Base-by-base conservation (phyloP, 345 rosid genomes). In the Xanthoceras sorbifolium region DNA sequence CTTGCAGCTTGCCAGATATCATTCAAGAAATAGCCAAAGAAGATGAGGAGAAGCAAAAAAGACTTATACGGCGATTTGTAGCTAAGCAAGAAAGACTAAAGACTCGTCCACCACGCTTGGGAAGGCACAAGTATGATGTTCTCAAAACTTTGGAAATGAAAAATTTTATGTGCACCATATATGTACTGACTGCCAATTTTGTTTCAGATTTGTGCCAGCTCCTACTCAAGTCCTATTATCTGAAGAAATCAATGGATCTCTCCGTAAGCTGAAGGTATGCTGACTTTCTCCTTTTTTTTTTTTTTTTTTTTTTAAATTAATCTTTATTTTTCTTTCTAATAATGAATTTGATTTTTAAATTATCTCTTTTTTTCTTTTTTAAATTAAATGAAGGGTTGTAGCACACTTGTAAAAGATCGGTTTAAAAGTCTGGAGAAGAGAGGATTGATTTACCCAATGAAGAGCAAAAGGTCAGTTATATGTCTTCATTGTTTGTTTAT, bases 181-280 rank as follows among this genome's bases (percentile, higher is more conserved):
- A 36, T 6, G 34, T 7, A 59, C 20, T 57, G 44, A 80, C 20
- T 59, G 20, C 6, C 73, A 42, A 57, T 32, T 36, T 61, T 38
- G 36, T 79, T 84, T 40, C 83, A 92, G 96, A 80, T 94, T 85
- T 80, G 88, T 83, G 84, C 90, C 98, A 63, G 93, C 99, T 72
- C 97, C 98, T 40, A 76, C 86, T 71, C 97, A 93, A 77, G 99
- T 96, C 48, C 87, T 93, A 23, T 86, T 96, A 72, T 88, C 94
- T 36, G 99, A 96, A 85, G 98, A 96, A 79, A 89, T 96, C 75
- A 93, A 93, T 1, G 98, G 98, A 36, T 96, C 99, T 74, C 90
- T 93, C 52, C 94, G 94, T 15, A 89, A 92, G 79, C 84, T 92
- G 23, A 95, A 93, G 91, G 99, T 92, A 79, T 0, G n/a, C 18